Evolutionary conservation across 2,329 filamentous ascomycete species (phyloP).

Genomic region (Botryotinia narcissicola): DNA sequence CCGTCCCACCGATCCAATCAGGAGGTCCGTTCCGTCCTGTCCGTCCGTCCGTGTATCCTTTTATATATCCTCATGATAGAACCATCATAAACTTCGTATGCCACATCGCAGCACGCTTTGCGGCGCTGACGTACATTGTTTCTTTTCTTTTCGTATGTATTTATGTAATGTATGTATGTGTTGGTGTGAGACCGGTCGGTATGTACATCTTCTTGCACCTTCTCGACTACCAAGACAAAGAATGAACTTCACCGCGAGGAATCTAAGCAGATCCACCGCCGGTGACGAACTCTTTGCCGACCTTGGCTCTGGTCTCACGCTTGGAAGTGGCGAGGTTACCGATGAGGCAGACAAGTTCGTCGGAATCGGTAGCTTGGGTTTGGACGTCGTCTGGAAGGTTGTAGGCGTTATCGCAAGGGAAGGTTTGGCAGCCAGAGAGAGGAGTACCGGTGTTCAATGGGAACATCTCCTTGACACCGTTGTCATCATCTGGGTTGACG

Average conservation of each 20-base stretch:
- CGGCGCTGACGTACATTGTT: conserved; percentile 12
- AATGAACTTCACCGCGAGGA: not conserved
- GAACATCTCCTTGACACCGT: conserved; percentile 56
- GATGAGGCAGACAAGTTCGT: conserved; percentile 47
- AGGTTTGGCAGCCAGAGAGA: conserved; percentile 51
- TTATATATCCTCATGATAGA: conserved; percentile 10
- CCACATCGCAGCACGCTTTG: conserved; percentile 14
- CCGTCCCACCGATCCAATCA: not conserved
- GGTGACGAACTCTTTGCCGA: not conserved
- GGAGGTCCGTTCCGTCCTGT: not conserved
- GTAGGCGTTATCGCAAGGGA: conserved; percentile 55
- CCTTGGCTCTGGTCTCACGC: not conserved
- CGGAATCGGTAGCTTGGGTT: conserved; percentile 51
- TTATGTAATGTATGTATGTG: not conserved
- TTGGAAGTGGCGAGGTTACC: conserved; percentile 30
- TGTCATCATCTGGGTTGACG: conserved; percentile 49
- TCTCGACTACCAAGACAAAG: not conserved
- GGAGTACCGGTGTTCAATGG: conserved; percentile 41
- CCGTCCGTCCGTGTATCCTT: not conserved
- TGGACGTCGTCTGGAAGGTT: conserved; percentile 53
- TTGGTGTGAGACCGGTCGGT: not conserved
- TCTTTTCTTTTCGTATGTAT: conserved; percentile 1
- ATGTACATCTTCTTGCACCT: not conserved
- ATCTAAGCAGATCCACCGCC: not conserved
- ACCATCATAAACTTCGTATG: conserved; percentile 12